Conservation (phyloP, 441 rosid species). For the Gossypium schwendimanii region DNA sequence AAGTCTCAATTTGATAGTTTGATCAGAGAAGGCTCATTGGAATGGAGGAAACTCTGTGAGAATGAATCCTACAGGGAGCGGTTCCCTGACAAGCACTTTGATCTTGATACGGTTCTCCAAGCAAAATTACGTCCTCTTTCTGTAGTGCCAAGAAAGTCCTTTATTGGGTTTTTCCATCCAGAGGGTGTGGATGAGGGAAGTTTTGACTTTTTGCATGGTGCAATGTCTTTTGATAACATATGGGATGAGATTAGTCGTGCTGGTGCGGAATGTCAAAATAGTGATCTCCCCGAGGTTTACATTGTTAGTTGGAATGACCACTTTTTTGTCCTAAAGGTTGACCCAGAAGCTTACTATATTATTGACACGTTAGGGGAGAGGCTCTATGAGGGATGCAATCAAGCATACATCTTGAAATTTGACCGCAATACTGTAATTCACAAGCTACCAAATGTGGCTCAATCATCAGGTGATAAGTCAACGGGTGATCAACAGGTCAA, state of each 20-base stretch:
- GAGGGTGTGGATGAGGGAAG: constrained; percentile 47
- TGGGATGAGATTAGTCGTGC: constrained; percentile 63
- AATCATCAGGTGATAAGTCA: constrained; percentile 26
- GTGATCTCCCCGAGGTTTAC: constrained; percentile 37
- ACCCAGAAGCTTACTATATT: constrained; percentile 67
- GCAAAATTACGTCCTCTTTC: constrained; percentile 56
- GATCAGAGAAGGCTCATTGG: constrained; percentile 73
- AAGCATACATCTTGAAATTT: constrained; percentile 67
- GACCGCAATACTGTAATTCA: constrained; percentile 42
- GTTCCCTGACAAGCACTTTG: constrained; percentile 84
- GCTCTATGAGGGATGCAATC: constrained; percentile 71
- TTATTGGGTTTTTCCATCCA: constrained; percentile 71
- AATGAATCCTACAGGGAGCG: constrained; percentile 42
- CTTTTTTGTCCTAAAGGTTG: constrained; percentile 71
- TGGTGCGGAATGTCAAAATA: constrained; percentile 22
- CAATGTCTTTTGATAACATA: constrained; percentile 75
- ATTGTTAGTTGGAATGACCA: constrained; percentile 76
- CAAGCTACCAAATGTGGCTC: constrained; percentile 19
- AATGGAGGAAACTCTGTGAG: constrained; percentile 74
- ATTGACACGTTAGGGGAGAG: constrained; percentile 85
- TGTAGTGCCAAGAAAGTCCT: constrained; percentile 52
- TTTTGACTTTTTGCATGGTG: constrained; percentile 60
- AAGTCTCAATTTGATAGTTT: constrained; percentile 69
- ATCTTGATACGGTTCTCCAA: constrained; percentile 73
- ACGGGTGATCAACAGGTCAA: not conserved